Percentiles rank a stretch among this genome's conserved stretches.
Conservation (phyloP, 108 stramenopile species). For the Asterionellopsis glacialis region DNA sequence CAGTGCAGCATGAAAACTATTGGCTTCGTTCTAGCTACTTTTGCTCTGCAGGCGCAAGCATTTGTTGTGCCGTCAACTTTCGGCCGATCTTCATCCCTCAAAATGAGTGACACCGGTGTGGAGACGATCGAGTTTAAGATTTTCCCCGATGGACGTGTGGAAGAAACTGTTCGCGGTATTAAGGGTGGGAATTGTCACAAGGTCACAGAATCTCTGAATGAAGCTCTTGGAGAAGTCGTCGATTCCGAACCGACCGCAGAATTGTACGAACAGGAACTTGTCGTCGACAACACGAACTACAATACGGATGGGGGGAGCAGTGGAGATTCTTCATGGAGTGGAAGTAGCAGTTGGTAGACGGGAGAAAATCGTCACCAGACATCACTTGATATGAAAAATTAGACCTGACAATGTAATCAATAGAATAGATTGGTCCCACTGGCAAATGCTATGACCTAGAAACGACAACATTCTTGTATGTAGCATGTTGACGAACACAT, state of each 20-base stretch:
- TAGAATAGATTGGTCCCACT: too few relatives aligned
- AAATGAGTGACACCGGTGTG: constrained; percentile 9
- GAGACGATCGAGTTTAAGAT: constrained; percentile 82
- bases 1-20: too few relatives aligned
- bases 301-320: constrained; percentile 30
- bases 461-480: too few relatives aligned
- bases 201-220: constrained; percentile 69
- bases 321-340: constrained; percentile 28
- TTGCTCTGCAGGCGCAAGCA: too few relatives aligned
- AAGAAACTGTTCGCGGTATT: constrained; percentile 77
- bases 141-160: constrained; percentile 79
- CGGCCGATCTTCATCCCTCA: too few relatives aligned
- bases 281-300: constrained; percentile 47
- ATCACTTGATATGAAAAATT: too few relatives aligned
- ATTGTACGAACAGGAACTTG: constrained; percentile 69
- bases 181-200: constrained; percentile 70
- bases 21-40: too few relatives aligned
- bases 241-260: constrained; percentile 72
- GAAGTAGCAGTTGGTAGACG: constrained; percentile 37
- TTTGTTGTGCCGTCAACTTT: too few relatives aligned
- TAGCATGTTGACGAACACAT: too few relatives aligned
- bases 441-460: too few relatives aligned
- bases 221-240: constrained; percentile 64
- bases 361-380: too few relatives aligned
- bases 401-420: too few relatives aligned